phyloP scores from a whole-genome alignment of 2,329 filamentous ascomycete genomes.

The Spiromastix sp. region DNA sequence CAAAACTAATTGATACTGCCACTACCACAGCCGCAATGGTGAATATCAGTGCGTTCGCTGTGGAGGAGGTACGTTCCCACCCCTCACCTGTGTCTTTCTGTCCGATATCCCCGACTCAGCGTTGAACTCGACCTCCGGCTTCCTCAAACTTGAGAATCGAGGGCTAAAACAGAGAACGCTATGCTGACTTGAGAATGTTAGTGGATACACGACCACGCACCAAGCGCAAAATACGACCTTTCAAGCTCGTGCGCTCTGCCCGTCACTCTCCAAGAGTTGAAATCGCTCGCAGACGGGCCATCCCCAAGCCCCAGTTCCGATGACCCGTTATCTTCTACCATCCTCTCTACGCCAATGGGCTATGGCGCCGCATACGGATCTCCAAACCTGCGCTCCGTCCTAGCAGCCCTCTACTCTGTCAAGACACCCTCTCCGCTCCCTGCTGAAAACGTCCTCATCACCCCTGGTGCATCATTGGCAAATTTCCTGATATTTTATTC shows the following conservation, averaged over 20 bases:
- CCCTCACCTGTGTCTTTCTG: no score
- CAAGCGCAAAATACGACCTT: conserved; percentile 44
- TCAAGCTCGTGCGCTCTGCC: conserved; percentile 49
- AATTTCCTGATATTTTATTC: conserved; percentile 73
- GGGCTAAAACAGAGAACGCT: no score
- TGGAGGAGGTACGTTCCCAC: conserved; percentile 52
- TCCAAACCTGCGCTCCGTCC: conserved; percentile 49
- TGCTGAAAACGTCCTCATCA: conserved; percentile 60
- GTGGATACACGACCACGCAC: conserved; percentile 50
- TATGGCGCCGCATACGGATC: conserved; percentile 68
- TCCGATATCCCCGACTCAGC: no score
- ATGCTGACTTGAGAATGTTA: conserved; percentile 18
- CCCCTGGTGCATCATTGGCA: conserved; percentile 71
- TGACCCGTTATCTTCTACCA: conserved; percentile 27
- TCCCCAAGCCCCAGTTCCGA: conserved; percentile 6
- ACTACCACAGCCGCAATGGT: no score
- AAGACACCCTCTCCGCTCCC: conserved; percentile 39
- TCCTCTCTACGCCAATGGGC: conserved; percentile 48
- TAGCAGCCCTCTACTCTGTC: conserved; percentile 55
- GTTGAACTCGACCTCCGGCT: no score
- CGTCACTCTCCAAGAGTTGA: conserved; percentile 44
- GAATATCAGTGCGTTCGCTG: conserved; percentile 35
- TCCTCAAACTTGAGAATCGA: no score
- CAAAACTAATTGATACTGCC: no score
- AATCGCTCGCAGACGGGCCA: conserved; percentile 35